phyloP scores from a whole-genome alignment of 2,329 filamentous ascomycete genomes.

The Colletotrichum truncatum region DNA sequence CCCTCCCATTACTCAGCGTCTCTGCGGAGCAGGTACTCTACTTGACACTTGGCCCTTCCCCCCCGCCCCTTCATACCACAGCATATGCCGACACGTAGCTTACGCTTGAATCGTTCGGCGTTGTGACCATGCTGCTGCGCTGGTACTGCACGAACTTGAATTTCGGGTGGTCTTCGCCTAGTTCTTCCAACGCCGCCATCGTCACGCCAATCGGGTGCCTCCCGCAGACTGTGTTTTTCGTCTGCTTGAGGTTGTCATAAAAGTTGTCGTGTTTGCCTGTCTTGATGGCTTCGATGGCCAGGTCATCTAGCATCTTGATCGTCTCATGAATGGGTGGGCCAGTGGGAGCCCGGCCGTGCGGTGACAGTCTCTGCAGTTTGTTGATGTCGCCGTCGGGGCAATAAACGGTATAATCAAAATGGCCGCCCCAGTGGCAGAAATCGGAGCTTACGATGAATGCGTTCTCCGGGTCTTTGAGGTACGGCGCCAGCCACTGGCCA shows the following conservation, averaged over 20 bases:
- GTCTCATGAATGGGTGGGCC: conserved; percentile 79
- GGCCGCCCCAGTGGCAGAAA: conserved; percentile 93
- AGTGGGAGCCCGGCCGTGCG: conserved; percentile 43
- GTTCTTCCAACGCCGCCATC: conserved; percentile 84
- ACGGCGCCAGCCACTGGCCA: conserved; percentile 78
- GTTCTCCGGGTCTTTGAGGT: conserved; percentile 78
- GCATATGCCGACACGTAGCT: conserved; percentile 96
- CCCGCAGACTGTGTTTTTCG: conserved; percentile 92
- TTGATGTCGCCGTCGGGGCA: conserved; percentile 50
- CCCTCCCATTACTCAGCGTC: not conserved
- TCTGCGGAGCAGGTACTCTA: too few species aligned
- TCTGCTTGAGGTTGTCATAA: conserved; percentile 72
- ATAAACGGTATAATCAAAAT: conserved; percentile 88
- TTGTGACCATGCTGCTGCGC: conserved; percentile 79
- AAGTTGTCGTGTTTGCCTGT: conserved; percentile 78
- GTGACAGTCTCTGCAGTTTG: conserved; percentile 48
- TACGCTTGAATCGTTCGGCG: conserved; percentile 81
- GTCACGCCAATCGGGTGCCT: conserved; percentile 93
- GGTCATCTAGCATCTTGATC: conserved; percentile 81
- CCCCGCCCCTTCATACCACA: conserved; percentile 58
- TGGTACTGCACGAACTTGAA: conserved; percentile 90
- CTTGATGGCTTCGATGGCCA: conserved; percentile 86
- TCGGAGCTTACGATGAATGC: conserved; percentile 93
- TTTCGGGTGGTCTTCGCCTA: conserved; percentile 58
- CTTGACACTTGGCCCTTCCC: too few species aligned